Evolutionary conservation across 176 grass and related monocot genomes (phyloP), one percentile per base, ranked within the genome.

Genomic region (Alloteropsis semialata): DNA sequence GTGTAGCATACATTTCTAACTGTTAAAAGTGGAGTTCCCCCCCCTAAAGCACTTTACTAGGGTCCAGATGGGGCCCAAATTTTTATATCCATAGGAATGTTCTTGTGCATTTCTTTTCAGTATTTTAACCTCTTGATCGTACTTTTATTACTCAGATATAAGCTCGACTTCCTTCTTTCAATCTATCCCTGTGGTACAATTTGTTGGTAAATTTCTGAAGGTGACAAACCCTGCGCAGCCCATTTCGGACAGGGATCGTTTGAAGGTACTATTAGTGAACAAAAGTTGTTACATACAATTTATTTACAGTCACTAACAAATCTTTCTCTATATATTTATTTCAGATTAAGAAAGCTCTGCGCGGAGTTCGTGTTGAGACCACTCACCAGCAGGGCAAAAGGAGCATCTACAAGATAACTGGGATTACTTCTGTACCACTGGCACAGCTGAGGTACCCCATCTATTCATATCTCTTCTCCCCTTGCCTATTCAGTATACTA

Each of bases 111-210:
- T 73, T 59, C 0, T 62, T 86, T 75, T 39, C 21, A 49, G 29
- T 49, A 48, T 45, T 3, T 82, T 36, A 49, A 73, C 53, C 27
- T 53, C 80, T 74, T 70, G 45, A 21, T 56, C 73, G n/a, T 36
- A 61, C 24, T 89, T 85, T 57, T 45, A 21, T 37, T 73, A 18
- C 77, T 36, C 86, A 98, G 92, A 98, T 46, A 91, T 80, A 42
- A 93, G 88, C 5, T 88, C 90, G 6, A 98, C 92, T 46, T 45
- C 95, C 17, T 98, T 98, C 41, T 94, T 88, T 62, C 86, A 88
- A 80, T 13, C 88, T 67, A 25, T 84, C 24, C 42, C 65, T 6
- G 81, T 95, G 46, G 56, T 91, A 57, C 19, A 93, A 22, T 98
- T 91, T 76, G 84, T 79, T 17, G 0, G 5, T 1, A 19, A 91